phyloP scores from a whole-genome alignment of 495 filamentous ascomycete genomes.

The Annulohypoxylon stygium region DNA sequence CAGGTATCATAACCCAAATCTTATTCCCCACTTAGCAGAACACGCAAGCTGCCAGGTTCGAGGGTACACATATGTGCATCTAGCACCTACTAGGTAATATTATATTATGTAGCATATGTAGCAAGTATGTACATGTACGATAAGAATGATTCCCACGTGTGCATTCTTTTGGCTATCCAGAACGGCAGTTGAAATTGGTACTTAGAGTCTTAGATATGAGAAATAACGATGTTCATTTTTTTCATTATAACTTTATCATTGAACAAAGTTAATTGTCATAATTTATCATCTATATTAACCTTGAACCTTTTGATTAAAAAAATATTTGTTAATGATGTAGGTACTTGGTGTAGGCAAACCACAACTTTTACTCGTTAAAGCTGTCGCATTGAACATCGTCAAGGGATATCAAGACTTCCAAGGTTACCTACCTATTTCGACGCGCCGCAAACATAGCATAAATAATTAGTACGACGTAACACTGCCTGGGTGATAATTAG shows the following conservation, averaged over 20 bases:
- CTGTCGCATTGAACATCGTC: too few relatives aligned
- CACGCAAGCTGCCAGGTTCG: slow-evolving; percentile 21
- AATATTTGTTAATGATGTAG: too few relatives aligned
- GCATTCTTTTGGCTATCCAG: slow-evolving; percentile 5
- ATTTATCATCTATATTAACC: too few relatives aligned
- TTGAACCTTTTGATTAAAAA: too few relatives aligned
- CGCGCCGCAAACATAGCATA: slow-evolving; percentile 4
- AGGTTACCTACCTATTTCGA: background rate
- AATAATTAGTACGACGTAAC: slow-evolving; percentile 25
- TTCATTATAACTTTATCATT: background rate
- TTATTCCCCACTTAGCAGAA: slow-evolving; percentile 32
- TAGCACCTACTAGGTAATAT: background rate
- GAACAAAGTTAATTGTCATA: background rate
- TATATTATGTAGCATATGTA: background rate
- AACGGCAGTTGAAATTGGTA: background rate
- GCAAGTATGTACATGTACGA: background rate
- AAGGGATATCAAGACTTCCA: too few relatives aligned
- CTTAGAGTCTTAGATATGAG: background rate
- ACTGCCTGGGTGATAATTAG: slow-evolving; percentile 22
- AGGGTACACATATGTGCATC: background rate
- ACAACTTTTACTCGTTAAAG: too few relatives aligned
- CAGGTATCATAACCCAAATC: slow-evolving; percentile 34
- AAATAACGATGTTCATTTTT: background rate
- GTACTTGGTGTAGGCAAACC: too few relatives aligned
- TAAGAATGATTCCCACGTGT: background rate